A percentile compares a stretch with the other conserved stretches of the same genome.
Evolutionary conservation across 2,329 filamentous ascomycete species (phyloP).

Genomic region (Curvularia lunata): DNA sequence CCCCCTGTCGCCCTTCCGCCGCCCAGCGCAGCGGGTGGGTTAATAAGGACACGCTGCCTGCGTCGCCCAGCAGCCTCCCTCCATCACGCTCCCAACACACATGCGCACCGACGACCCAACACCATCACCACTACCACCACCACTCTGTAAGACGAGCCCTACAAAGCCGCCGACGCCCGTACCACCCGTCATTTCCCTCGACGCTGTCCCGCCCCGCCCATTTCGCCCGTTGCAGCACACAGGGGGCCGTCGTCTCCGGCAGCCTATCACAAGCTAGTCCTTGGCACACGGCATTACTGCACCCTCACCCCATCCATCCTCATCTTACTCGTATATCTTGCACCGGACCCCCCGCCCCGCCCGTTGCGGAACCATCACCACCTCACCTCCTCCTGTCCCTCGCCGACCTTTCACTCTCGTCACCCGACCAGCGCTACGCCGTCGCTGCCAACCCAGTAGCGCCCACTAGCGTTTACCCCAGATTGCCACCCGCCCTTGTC

Average conservation of each 20-base stretch:
- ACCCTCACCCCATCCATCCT: constrained; percentile 23
- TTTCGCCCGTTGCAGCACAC: constrained; percentile 18
- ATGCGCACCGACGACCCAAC: constrained; percentile 9
- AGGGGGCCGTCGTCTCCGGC: constrained; percentile 24
- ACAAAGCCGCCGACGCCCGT: constrained; percentile 26
- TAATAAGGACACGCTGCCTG: constrained; percentile 33
- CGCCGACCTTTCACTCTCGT: constrained; percentile 7
- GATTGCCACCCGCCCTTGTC: constrained; percentile 30
- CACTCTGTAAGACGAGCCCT: constrained; percentile 21
- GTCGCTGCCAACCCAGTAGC: constrained; percentile 23
- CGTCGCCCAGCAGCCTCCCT: constrained; percentile 11
- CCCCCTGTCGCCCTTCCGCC: constrained; percentile 34
- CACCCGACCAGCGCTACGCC: constrained; percentile 10
- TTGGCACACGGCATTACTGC: constrained; percentile 34
- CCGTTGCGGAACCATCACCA: constrained; percentile 9
- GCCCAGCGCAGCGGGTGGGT: constrained; percentile 39
- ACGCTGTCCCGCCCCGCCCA: neutral
- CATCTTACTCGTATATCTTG: constrained; percentile 30
- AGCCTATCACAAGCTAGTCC: constrained; percentile 35
- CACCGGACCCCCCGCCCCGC: constrained; percentile 12
- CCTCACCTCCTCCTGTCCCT: neutral
- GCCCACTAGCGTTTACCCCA: constrained; percentile 32
- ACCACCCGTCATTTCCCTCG: constrained; percentile 23
- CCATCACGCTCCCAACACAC: neutral
- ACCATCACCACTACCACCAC: neutral